A percentile compares a stretch with the other conserved stretches of the same genome.
Evolutionary conservation across 345 rosid genomes (phyloP).

Genomic region (Syzygium jambos): DNA sequence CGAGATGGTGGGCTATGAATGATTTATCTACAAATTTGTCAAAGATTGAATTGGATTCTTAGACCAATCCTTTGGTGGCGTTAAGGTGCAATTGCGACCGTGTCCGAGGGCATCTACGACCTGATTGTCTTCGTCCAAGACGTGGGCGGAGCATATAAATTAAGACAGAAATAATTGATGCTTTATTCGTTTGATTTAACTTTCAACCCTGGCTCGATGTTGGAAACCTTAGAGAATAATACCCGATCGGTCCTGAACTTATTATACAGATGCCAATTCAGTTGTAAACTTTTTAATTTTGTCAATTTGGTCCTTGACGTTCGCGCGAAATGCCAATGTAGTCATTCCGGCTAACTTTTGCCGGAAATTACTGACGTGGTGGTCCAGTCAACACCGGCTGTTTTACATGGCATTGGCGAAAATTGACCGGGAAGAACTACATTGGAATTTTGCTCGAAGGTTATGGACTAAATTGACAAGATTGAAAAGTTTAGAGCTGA

Average conservation of each 20-base stretch:
- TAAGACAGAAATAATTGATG: not conserved
- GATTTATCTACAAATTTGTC: not conserved
- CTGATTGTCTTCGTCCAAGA: not conserved
- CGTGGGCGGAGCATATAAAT: not conserved
- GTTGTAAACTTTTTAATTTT: not conserved
- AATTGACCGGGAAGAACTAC: rapidly evolving
- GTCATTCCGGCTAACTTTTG: not conserved
- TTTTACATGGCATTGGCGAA: not conserved
- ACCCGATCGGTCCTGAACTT: not conserved
- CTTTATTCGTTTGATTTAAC: not conserved
- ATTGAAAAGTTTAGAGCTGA: no score
- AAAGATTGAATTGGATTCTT: not conserved
- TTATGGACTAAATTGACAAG: not conserved
- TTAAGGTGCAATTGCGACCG: not conserved
- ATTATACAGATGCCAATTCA: not conserved
- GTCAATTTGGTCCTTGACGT: not conserved
- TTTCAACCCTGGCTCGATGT: not conserved
- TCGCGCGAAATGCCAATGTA: not conserved
- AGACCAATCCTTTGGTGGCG: not conserved
- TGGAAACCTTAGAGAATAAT: not conserved
- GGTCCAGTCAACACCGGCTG: rapidly evolving
- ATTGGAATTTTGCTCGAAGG: not conserved
- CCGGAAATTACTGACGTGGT: rapidly evolving
- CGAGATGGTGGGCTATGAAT: not conserved
- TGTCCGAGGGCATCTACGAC: not conserved